phyloP scores from a whole-genome alignment of 352 stramenopile genomes.

The Chrysophaeum taylorii region DNA sequence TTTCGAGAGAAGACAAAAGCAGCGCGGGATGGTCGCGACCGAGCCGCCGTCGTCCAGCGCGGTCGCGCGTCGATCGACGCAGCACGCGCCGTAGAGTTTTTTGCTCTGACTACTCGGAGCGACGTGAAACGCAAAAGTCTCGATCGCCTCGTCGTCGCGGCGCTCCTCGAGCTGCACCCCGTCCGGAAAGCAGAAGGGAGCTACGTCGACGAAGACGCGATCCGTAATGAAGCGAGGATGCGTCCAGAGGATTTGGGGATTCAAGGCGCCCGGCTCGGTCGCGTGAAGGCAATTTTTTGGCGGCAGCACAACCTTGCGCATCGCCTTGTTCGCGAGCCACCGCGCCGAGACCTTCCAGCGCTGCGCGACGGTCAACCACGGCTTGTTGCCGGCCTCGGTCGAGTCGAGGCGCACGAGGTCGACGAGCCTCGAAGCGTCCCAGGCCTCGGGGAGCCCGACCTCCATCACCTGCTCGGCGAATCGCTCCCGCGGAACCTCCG shows the following conservation, averaged over 20 bases:
- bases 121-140: background rate
- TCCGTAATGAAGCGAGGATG: background rate
- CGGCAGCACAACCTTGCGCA: background rate
- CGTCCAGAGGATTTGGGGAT: background rate
- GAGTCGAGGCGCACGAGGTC: background rate
- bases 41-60: background rate
- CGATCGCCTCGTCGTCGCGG: background rate
- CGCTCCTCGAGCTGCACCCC: background rate
- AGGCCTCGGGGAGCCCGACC: constrained; percentile 3
- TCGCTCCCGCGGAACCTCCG: background rate
- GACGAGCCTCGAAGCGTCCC: background rate
- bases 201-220: background rate
- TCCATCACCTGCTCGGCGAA: background rate
- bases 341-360: background rate
- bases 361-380: background rate
- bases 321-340: background rate
- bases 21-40: background rate
- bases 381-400: background rate
- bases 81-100: constrained; percentile 9
- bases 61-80: background rate
- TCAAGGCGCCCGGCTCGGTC: constrained; percentile 6
- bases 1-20: constrained; percentile 26
- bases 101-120: too few relatives aligned
- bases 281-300: background rate
- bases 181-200: constrained; percentile 3